Base-by-base conservation (phyloP, 2,329 filamentous ascomycete species). In the Diaporthe sp. region DNA sequence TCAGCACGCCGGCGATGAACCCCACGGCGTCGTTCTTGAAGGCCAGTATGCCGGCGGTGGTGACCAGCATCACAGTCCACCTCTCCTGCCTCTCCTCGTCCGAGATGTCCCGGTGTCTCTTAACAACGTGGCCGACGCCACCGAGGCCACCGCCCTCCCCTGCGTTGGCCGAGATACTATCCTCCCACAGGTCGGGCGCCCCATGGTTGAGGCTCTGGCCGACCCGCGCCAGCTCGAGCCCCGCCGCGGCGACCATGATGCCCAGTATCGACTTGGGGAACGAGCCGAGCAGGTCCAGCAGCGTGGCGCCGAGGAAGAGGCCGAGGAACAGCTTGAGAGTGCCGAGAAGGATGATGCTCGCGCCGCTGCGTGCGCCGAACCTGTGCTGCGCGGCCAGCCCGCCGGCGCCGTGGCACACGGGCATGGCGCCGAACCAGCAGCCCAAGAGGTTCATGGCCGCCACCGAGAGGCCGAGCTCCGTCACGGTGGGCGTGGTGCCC, bases 361-460 rank as follows among this genome's bases (percentile, higher is more conserved):
- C 92, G 13, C 96, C 96, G 76, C 94, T 97, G 65, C 96, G 92
- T 6, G 96, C 96, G 0, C 96, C 96, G 79, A 98, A 98, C 6
- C 95, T 92, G 83, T 95, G 95, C 82, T 98, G 96, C 0, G 94
- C 97, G 7, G 97, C 97, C 0, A 98, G 87, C 0, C 96, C 96
- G 3, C 96, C 96, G 0, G 95, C 95, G 7, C 96, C 96, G 82
- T 98, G 97, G 81, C 97, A 98, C 5, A 97, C 92, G 4, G 96
- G 97, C 97, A 98, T 98, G 7, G 94, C 94, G 65, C 96, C 96
- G 80, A 98, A 97, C 94, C 95, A 98, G 80, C 94, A 96, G 22
- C 94, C 94, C 1, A 94, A 83, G 4, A 98, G 86, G 82, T 98
- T 98, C 91, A 98, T 97, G 2, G 88, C 80, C 0, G 93, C 92